Conservation (phyloP, 2,329 filamentous ascomycete genomes). For the Pseudocercospora vitis region DNA sequence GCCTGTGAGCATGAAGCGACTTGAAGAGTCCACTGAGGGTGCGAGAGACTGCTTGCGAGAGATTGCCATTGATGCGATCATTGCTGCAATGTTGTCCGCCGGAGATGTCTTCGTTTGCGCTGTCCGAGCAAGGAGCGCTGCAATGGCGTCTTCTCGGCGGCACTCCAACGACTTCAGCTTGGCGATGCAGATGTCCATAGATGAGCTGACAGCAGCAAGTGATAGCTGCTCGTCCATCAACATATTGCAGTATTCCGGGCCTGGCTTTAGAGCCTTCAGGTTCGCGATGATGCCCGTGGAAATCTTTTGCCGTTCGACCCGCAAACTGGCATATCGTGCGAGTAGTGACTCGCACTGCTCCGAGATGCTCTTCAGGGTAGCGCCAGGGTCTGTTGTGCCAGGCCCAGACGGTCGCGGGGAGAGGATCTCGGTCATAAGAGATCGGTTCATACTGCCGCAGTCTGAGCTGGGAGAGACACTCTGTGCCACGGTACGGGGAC, state of each 20-base stretch:
- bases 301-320: constrained; percentile 34
- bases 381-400: constrained; percentile 16
- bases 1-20: constrained; percentile 17
- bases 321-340: constrained; percentile 32
- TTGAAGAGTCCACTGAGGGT: constrained; percentile 13
- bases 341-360: constrained; percentile 33
- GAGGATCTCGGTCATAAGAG: constrained; percentile 16
- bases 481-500: not conserved
- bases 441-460: constrained; percentile 4
- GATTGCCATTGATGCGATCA: constrained; percentile 24
- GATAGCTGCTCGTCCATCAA: constrained; percentile 36
- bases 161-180: constrained; percentile 37
- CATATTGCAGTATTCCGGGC: constrained; percentile 30
- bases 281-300: constrained; percentile 28
- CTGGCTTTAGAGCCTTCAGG: constrained; percentile 28
- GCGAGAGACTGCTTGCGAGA: constrained; percentile 14
- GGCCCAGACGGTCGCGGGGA: constrained; percentile 8
- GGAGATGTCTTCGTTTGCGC: constrained; percentile 17
- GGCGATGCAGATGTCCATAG: constrained; percentile 39
- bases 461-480: constrained; percentile 15
- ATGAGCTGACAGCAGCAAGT: constrained; percentile 34
- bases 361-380: constrained; percentile 23
- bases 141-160: constrained; percentile 33
- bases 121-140: constrained; percentile 24
- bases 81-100: constrained; percentile 22